Evolutionary conservation across 768 basidiomycete genomes (phyloP).

Genomic region (Suillus tomentosus): DNA sequence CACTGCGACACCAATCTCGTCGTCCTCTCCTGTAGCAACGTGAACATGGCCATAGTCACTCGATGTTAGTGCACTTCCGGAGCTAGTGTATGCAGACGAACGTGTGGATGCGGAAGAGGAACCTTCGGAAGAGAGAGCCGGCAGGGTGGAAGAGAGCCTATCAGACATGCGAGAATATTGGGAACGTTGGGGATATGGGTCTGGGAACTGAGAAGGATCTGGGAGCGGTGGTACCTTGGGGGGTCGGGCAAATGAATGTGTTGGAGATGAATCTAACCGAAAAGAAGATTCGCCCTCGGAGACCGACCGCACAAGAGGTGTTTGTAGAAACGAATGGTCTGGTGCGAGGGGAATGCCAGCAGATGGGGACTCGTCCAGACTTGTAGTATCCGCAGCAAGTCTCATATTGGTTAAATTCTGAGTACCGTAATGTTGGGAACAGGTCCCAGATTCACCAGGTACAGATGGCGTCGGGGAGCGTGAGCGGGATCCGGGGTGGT

Average conservation of each 20-base stretch:
- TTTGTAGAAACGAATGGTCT: constrained; percentile 31
- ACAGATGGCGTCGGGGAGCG: constrained; percentile 42
- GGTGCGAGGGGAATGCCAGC: constrained; percentile 22
- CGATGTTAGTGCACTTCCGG: constrained; percentile 60
- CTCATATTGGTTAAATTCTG: constrained; percentile 25
- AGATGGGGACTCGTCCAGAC: constrained; percentile 19
- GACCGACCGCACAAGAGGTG: constrained; percentile 39
- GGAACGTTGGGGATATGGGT: constrained; percentile 66
- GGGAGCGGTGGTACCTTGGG: constrained; percentile 50
- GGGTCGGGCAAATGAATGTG: constrained; percentile 42
- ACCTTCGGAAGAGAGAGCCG: constrained; percentile 68
- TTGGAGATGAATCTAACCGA: constrained; percentile 38
- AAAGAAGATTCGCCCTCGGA: constrained; percentile 44
- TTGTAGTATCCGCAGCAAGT: constrained; percentile 16
- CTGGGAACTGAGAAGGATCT: constrained; percentile 70
- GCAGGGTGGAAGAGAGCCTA: constrained; percentile 42
- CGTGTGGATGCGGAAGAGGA: constrained; percentile 73
- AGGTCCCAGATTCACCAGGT: constrained; percentile 26
- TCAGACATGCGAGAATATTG: constrained; percentile 43
- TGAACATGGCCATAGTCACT: constrained; percentile 67
- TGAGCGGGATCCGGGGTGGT: constrained; percentile 35
- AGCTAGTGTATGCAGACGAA: constrained; percentile 77
- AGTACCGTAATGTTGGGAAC: constrained; percentile 25
- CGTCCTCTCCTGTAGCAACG: constrained; percentile 61
- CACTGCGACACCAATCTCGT: constrained; percentile 51